phyloP scores from a whole-genome alignment of 106 monocot species.

The Platanthera guangdongensis region DNA sequence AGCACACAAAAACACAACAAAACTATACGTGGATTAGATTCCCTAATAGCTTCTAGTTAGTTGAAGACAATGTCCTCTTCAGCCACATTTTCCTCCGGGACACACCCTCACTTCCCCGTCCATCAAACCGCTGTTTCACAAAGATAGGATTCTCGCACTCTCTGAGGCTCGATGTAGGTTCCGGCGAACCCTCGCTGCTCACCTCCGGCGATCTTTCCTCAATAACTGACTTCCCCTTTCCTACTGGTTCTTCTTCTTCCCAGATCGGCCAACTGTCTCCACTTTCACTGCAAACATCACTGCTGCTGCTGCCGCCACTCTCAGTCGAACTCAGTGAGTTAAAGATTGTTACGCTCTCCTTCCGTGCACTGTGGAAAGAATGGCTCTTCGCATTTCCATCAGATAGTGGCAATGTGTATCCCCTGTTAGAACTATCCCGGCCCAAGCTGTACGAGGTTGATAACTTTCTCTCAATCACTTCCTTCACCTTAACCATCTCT shows the following conservation, averaged over 20 bases:
- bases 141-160: conserved; percentile 8
- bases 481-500: conserved; percentile 47
- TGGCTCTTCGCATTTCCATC: conserved; percentile 52
- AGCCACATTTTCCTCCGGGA: conserved; percentile 22
- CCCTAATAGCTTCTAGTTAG: conserved; percentile 23
- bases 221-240: conserved; percentile 14
- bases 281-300: background rate
- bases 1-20: background rate
- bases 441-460: conserved; percentile 71
- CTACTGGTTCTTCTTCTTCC: conserved; percentile 7
- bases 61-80: conserved; percentile 41
- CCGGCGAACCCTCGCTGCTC: conserved; percentile 1
- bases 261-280: background rate
- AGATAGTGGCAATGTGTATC: conserved; percentile 41
- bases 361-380: conserved; percentile 47
- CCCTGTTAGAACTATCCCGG: conserved; percentile 25
- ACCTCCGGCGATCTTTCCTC: conserved; percentile 7
- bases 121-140: conserved; percentile 4
- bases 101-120: background rate
- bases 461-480: conserved; percentile 62
- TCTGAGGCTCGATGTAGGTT: background rate
- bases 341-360: conserved; percentile 55
- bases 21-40: background rate
- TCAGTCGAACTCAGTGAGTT: conserved; percentile 39
- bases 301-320: conserved; percentile 12